Conservation (phyloP, 176 grass and related monocot species). For the Stipa capillata region DNA sequence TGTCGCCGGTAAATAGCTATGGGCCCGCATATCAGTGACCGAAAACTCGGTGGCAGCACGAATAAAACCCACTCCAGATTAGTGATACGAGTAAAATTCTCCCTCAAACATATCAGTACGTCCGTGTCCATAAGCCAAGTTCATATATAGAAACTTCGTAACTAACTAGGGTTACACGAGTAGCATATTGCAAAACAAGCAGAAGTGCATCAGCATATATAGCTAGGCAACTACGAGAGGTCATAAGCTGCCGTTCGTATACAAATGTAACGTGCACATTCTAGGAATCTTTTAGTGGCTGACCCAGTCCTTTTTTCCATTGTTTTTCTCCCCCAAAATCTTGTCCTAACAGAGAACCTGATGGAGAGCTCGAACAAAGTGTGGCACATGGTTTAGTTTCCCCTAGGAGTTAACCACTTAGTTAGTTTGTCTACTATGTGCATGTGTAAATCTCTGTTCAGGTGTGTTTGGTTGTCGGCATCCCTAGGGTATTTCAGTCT, state of each 20-base stretch:
- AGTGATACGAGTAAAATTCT: not conserved
- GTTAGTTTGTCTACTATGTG: not conserved
- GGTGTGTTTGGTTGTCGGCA: not conserved
- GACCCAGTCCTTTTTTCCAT: not conserved
- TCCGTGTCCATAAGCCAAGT: not conserved
- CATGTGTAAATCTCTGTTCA: not conserved
- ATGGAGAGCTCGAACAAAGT: not conserved
- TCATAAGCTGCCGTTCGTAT: not conserved
- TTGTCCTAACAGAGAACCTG: no score
- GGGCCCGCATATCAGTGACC: not conserved
- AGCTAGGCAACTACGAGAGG: conserved; percentile 20
- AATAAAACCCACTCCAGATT: not conserved
- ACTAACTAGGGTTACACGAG: not conserved
- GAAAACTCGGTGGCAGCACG: not conserved
- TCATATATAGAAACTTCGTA: not conserved
- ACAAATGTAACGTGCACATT: conserved; percentile 10
- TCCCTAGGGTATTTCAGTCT: not conserved
- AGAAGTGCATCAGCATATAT: conserved; percentile 19
- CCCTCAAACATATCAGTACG: not conserved
- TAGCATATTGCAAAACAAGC: not conserved
- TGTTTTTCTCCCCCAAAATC: not conserved
- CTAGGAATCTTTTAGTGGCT: conserved; percentile 18
- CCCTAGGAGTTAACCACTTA: not conserved
- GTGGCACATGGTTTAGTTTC: not conserved
- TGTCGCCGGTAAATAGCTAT: not conserved